These are phyloP conservation scores for Collariella sp. DNA, from an alignment of 495 filamentous ascomycete genomes.

Conservation along the genomic window DNA sequence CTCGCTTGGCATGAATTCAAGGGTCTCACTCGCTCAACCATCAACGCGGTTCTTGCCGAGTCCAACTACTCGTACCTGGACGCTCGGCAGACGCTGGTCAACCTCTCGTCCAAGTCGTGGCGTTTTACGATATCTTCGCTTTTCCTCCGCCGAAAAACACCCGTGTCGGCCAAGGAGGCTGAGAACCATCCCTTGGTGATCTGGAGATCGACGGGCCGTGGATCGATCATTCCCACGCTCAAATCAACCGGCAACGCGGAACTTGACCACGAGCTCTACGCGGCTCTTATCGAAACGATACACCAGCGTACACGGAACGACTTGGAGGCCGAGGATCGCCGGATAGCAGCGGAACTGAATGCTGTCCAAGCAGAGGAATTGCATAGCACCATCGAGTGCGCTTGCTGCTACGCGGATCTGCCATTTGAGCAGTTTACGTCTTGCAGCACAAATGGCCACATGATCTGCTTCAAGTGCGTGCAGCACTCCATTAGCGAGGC, in stretches of 20 bases:
- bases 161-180: conserved; percentile 48
- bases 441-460: conserved; percentile 63
- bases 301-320: conserved; percentile 44
- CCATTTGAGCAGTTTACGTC: conserved; percentile 75
- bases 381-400: conserved; percentile 73
- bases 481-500: conserved; percentile 70
- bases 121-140: conserved; percentile 69
- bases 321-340: conserved; percentile 54
- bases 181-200: conserved; percentile 49
- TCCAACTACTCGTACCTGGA: conserved; percentile 77
- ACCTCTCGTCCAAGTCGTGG: conserved; percentile 77
- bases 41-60: conserved; percentile 85
- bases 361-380: conserved; percentile 62
- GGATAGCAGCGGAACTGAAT: conserved; percentile 60
- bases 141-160: conserved; percentile 59
- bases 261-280: conserved; percentile 69
- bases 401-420: conserved; percentile 74
- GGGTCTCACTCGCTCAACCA: conserved; percentile 64
- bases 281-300: conserved; percentile 57
- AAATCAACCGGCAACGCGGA: conserved; percentile 67
- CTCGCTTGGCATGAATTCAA: conserved; percentile 70
- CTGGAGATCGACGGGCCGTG: conserved; percentile 50
- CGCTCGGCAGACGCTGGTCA: conserved; percentile 64
- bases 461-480: conserved; percentile 82
- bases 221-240: conserved; percentile 47